phyloP scores from a whole-genome alignment of 768 basidiomycete species.

The Boletus rubescentipes region DNA sequence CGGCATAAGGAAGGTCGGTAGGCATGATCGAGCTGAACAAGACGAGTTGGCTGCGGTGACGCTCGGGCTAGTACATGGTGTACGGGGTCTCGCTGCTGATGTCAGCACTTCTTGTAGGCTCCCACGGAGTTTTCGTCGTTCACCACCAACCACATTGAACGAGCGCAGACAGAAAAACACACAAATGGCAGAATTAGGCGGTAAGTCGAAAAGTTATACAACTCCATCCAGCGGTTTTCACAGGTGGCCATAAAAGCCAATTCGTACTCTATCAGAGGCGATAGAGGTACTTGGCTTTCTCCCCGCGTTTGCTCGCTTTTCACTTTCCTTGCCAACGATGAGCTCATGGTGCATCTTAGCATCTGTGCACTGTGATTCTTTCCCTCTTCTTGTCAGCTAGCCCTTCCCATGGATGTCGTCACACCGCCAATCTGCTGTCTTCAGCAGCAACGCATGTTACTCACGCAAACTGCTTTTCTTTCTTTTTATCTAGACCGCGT shows the following conservation, averaged over 20 bases:
- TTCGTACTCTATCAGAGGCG: constrained; percentile 33
- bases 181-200: constrained; percentile 51
- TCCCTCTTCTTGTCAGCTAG: constrained; percentile 52
- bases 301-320: constrained; percentile 30
- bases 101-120: constrained; percentile 19
- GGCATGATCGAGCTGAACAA: constrained; percentile 43
- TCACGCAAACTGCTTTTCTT: constrained; percentile 50
- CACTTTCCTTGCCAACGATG: constrained; percentile 45
- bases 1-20: constrained; percentile 92
- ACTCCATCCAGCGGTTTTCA: constrained; percentile 23
- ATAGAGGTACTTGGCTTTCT: constrained; percentile 35
- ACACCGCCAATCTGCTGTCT: constrained; percentile 42
- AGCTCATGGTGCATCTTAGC: constrained; percentile 62
- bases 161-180: constrained; percentile 14
- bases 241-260: constrained; percentile 28
- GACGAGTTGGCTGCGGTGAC: constrained; percentile 14
- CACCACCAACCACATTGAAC: constrained; percentile 25
- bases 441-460: constrained; percentile 46
- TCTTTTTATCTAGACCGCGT: constrained; percentile 45
- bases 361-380: constrained; percentile 46
- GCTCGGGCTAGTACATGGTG: constrained; percentile 1
- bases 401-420: constrained; percentile 45
- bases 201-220: constrained; percentile 42
- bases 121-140: constrained; percentile 23
- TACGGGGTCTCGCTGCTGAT: constrained; percentile 24